Conservation (phyloP, 345 rosid species). For the Carallia pectinifolia region DNA sequence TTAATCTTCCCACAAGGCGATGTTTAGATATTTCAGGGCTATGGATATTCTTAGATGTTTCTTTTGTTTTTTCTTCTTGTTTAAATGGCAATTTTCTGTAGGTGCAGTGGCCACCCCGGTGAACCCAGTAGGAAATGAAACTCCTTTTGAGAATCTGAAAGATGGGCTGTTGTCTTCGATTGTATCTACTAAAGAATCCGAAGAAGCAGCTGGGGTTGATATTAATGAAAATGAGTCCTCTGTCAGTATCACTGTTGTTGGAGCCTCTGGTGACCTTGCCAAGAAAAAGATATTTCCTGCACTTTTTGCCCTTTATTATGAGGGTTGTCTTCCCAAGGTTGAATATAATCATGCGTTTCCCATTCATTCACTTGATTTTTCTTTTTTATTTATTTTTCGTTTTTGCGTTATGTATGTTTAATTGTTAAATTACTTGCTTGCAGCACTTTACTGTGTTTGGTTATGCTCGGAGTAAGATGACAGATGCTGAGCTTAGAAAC, state of each 20-base stretch:
- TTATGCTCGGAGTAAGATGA: constrained; percentile 98
- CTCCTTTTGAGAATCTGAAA: constrained; percentile 43
- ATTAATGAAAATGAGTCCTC: constrained; percentile 49
- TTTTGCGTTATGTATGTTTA: background rate
- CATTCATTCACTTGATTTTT: background rate
- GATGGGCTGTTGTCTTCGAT: constrained; percentile 42
- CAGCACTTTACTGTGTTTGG: constrained; percentile 95
- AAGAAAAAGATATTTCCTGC: constrained; percentile 99
- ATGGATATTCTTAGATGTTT: background rate
- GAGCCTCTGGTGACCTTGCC: constrained; percentile 99
- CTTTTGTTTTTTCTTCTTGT: background rate
- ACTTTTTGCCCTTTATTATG: constrained; percentile 94
- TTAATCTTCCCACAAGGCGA: background rate
- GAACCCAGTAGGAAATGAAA: constrained; percentile 37
- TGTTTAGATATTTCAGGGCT: background rate
- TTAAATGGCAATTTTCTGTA: constrained; percentile 22
- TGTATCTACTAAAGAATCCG: constrained; percentile 38
- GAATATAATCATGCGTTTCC: background rate
- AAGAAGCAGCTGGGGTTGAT: constrained; percentile 42
- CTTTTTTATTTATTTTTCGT: background rate
- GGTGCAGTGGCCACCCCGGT: constrained; percentile 59
- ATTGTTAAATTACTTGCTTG: constrained; percentile 21
- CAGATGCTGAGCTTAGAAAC: constrained; percentile 80
- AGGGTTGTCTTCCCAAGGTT: constrained; percentile 94
- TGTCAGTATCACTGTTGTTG: constrained; percentile 90